Evolutionary conservation across 768 basidiomycete species (phyloP).

Genomic region (Termitomyces heimii): DNA sequence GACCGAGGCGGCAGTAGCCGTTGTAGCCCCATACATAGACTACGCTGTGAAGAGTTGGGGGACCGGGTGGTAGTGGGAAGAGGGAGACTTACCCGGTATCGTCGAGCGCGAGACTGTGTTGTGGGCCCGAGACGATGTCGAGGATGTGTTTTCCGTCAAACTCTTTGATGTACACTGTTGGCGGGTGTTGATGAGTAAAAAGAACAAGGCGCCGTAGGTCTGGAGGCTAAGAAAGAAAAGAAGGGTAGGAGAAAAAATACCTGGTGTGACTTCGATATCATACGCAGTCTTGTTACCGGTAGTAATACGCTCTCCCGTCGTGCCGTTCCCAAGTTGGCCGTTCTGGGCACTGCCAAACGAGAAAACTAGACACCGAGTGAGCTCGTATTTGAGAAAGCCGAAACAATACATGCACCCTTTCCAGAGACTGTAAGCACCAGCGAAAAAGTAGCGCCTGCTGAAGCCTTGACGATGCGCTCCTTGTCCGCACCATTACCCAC

Average conservation of each 20-base stretch:
- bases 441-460: slow-evolving; percentile 82
- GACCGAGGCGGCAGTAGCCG: slow-evolving; percentile 86
- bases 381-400: background rate
- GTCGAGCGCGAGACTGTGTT: slow-evolving; percentile 83
- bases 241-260: slow-evolving; percentile 29
- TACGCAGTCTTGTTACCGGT: slow-evolving; percentile 81
- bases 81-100: slow-evolving; percentile 51
- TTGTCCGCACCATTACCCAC: slow-evolving; percentile 51
- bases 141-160: slow-evolving; percentile 74
- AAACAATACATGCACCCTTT: slow-evolving; percentile 42
- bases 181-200: background rate
- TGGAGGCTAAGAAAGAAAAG: no score
- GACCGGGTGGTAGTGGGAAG: background rate
- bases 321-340: slow-evolving; percentile 90
- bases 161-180: slow-evolving; percentile 65
- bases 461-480: slow-evolving; percentile 65
- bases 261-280: slow-evolving; percentile 68
- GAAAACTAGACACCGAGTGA: slow-evolving; percentile 50
- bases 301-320: slow-evolving; percentile 86
- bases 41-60: slow-evolving; percentile 34
- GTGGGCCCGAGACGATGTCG: slow-evolving; percentile 80
- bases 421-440: slow-evolving; percentile 80
- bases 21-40: slow-evolving; percentile 89
- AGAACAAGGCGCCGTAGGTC: background rate
- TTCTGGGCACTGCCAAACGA: slow-evolving; percentile 89